Percentiles rank a stretch among this genome's conserved stretches.
Evolutionary conservation across 2,329 filamentous ascomycete genomes (phyloP).

Genomic region (Aaosphaeria pasadenensis): DNA sequence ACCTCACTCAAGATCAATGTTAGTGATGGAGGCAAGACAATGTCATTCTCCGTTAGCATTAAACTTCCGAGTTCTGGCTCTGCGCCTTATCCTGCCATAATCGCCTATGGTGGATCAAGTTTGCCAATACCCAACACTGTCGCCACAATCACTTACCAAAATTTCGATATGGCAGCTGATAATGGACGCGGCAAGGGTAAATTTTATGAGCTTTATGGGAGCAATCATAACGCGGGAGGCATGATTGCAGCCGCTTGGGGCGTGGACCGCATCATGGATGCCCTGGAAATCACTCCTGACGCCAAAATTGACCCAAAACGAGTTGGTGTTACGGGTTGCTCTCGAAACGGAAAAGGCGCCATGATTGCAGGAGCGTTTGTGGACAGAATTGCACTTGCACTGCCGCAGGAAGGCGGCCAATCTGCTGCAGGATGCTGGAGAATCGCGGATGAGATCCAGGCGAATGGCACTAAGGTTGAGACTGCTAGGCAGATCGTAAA

Average conservation of each 20-base stretch:
- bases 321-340: conserved; percentile 56
- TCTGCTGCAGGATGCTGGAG: conserved; percentile 58
- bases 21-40: conserved; percentile 8
- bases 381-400: conserved; percentile 53
- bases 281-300: conserved; percentile 43
- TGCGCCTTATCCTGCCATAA: conserved; percentile 52
- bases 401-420: conserved; percentile 58
- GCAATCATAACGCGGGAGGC: conserved; percentile 49
- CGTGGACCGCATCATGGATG: conserved; percentile 56
- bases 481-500: conserved; percentile 54
- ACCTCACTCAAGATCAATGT: conserved; percentile 15
- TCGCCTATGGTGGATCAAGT: conserved; percentile 50
- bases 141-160: conserved; percentile 54
- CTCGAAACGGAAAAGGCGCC: conserved; percentile 59
- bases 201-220: conserved; percentile 57
- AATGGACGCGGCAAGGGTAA: conserved; percentile 48
- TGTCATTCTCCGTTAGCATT: conserved; percentile 18
- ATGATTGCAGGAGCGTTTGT: conserved; percentile 56
- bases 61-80: conserved; percentile 24
- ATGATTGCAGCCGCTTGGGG: conserved; percentile 60
- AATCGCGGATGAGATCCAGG: conserved; percentile 33
- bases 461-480: conserved; percentile 53
- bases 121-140: conserved; percentile 49
- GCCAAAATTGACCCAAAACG: conserved; percentile 38
- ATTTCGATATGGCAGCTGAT: conserved; percentile 54